These are phyloP conservation scores for Microbotryomycetes sp. DNA, from an alignment of 1,284 basidiomycete species.

Conservation along the genomic window DNA sequence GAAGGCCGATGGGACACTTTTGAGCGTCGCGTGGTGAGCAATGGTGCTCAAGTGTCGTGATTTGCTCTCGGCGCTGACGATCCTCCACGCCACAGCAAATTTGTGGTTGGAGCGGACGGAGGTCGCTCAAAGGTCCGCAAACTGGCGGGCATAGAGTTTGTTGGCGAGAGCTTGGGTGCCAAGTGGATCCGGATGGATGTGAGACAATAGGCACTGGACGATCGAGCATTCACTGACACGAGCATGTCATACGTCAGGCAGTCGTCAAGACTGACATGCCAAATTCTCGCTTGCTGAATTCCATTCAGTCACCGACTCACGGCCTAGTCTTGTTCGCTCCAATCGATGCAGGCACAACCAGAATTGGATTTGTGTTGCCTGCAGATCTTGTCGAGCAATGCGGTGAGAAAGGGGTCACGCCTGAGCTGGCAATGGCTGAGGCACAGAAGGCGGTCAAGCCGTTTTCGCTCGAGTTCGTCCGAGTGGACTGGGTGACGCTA, in stretches of 20 bases:
- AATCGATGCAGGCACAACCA: constrained; percentile 21
- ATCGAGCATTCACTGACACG: neutral
- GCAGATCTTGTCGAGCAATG: constrained; percentile 15
- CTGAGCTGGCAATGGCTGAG: constrained; percentile 37
- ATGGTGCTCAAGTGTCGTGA: neutral
- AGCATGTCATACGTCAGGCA: constrained; percentile 6
- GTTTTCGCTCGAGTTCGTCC: constrained; percentile 38
- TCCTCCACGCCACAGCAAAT: constrained; percentile 15
- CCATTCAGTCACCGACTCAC: constrained; percentile 17
- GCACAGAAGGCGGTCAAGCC: constrained; percentile 40
- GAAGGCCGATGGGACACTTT: constrained; percentile 8
- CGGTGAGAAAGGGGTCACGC: constrained; percentile 39
- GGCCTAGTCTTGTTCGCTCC: constrained; percentile 25
- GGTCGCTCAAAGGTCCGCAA: constrained; percentile 15
- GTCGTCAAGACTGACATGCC: constrained; percentile 26
- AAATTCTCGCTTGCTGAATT: constrained; percentile 17
- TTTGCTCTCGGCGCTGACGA: neutral
- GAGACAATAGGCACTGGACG: neutral
- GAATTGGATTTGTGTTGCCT: constrained; percentile 22
- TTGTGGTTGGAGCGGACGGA: constrained; percentile 22
- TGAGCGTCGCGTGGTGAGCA: constrained; percentile 15
- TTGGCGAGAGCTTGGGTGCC: constrained; percentile 10
- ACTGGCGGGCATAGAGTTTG: constrained; percentile 15
- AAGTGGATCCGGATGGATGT: constrained; percentile 26
- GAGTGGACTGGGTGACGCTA: constrained; percentile 41